phyloP scores from a whole-genome alignment of 805 yeast species.

The Kurtzmaniella cleridarum region DNA sequence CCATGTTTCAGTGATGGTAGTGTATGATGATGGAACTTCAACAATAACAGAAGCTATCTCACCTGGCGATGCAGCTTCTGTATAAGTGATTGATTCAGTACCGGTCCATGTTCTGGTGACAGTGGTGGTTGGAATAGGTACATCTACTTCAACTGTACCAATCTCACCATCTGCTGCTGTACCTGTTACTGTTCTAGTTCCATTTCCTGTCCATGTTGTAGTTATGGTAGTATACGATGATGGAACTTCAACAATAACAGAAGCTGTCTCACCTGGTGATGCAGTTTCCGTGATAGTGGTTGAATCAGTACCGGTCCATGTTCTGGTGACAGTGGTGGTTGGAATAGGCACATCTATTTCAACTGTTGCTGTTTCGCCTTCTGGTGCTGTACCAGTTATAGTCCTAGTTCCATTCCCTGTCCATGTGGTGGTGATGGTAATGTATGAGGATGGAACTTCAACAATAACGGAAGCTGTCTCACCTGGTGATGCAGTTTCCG shows the following conservation, averaged over 20 bases:
- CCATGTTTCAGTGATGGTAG: background rate
- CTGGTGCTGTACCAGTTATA: background rate
- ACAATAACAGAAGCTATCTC: constrained; percentile 8
- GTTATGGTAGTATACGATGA: background rate
- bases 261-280: constrained; percentile 11
- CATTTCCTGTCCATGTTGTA: too few species aligned
- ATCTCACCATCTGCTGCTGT: constrained; percentile 14
- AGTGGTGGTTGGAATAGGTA: constrained; percentile 1
- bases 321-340: constrained; percentile 7
- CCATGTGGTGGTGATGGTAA: constrained; percentile 2
- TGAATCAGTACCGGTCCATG: constrained; percentile 17
- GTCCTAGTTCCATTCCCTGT: constrained; percentile 2
- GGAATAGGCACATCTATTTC: constrained; percentile 19
- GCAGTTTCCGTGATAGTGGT: constrained; percentile 14
- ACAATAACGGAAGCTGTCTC: constrained; percentile 6
- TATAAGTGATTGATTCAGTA: constrained; percentile 7
- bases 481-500: background rate
- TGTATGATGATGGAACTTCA: constrained; percentile 8
- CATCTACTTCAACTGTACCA: constrained; percentile 10
- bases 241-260: constrained; percentile 9
- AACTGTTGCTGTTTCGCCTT: constrained; percentile 15
- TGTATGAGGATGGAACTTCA: constrained; percentile 4
- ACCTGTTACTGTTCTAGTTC: too few species aligned
- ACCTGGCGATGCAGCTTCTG: constrained; percentile 2
- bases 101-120: constrained; percentile 9